Evolutionary conservation across 2,329 filamentous ascomycete genomes (phyloP), one percentile per base, ranked within the genome.

Genomic region (Hypoxylon sp.): DNA sequence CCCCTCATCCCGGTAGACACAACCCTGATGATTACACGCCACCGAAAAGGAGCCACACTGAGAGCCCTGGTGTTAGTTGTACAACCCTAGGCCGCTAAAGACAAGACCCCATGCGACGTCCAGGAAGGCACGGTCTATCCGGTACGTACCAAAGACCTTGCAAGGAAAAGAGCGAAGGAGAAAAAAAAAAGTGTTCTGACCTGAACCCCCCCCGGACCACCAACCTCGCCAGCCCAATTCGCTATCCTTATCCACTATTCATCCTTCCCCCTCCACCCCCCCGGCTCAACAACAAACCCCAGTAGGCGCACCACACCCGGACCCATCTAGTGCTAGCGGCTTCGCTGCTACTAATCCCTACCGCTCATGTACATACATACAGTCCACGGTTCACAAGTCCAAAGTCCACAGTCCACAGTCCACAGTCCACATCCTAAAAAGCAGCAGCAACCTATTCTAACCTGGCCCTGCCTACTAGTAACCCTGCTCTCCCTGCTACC

Each of bases 41-140:
- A 67, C 71, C 64, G 58, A 67, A 68, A 61, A 66, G 55, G 70
- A 72, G 69, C 70, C 69, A 73, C 64, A 72, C 63, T 69, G 67
- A 57, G 68, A 70, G 67, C 62, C 61, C 60, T 69, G 60, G 67
- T 71, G 62, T 67, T 68, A 65, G 71, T 67, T 73, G 71, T 71
- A 74, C 71, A 65, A 72, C 68, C 66, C 62, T 68, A 56, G 67
- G 67, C 62, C 69, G 60, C 61, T 60, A 67, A 65, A 65, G 61
- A 59, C 66, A 65, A 64, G 68, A 59, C 52, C 68, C 53, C 60
- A 68, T 69, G 46, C 45, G 60, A 62, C 52, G 19, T 52, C 43
- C 29, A 61, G 37, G 51, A 16, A 51, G 39, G 51, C 34, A 57
- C 45, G 50, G 51, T 59, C 50, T 43, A 27, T n/a, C 43, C 29